Conservation (phyloP, 768 basidiomycete species). For the Polyporus arcularius region DNA sequence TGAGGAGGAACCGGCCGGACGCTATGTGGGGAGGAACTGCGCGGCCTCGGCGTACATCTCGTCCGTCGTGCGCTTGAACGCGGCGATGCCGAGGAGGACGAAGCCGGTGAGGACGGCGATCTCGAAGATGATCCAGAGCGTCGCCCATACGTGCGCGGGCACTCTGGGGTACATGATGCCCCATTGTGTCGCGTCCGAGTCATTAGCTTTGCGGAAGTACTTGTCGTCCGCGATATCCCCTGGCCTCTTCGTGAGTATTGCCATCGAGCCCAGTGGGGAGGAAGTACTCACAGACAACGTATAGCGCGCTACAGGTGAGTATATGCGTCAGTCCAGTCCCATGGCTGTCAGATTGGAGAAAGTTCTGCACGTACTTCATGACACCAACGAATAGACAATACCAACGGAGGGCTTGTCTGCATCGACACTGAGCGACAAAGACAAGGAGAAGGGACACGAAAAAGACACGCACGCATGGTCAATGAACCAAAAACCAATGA, state of each 20-base stretch:
- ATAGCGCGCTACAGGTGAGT: slow-evolving; percentile 61
- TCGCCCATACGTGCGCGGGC: slow-evolving; percentile 84
- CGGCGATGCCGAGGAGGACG: slow-evolving; percentile 75
- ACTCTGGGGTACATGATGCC: slow-evolving; percentile 69
- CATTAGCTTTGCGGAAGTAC: slow-evolving; percentile 93
- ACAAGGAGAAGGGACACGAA: slow-evolving; percentile 1
- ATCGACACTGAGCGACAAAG: neutral
- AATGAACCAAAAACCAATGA: slow-evolving; percentile 95
- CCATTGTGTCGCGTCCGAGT: slow-evolving; percentile 92
- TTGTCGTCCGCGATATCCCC: slow-evolving; percentile 95
- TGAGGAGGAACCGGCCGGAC: neutral
- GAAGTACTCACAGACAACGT: slow-evolving; percentile 73
- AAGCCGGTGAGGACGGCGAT: slow-evolving; percentile 74
- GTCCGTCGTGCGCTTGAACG: slow-evolving; percentile 71
- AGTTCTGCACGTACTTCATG: slow-evolving; percentile 63
- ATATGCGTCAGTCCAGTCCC: slow-evolving; percentile 7
- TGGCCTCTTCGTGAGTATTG: slow-evolving; percentile 29
- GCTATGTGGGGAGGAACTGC: slow-evolving; percentile 62
- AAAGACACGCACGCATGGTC: slow-evolving; percentile 73
- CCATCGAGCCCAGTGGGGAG: neutral
- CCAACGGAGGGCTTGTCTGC: slow-evolving; percentile 74
- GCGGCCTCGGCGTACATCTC: slow-evolving; percentile 78
- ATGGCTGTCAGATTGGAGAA: neutral
- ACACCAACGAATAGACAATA: slow-evolving; percentile 82
- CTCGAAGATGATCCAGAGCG: slow-evolving; percentile 83